phyloP scores from a whole-genome alignment of 129 eudicot genomes.

The Mikania micrantha region DNA sequence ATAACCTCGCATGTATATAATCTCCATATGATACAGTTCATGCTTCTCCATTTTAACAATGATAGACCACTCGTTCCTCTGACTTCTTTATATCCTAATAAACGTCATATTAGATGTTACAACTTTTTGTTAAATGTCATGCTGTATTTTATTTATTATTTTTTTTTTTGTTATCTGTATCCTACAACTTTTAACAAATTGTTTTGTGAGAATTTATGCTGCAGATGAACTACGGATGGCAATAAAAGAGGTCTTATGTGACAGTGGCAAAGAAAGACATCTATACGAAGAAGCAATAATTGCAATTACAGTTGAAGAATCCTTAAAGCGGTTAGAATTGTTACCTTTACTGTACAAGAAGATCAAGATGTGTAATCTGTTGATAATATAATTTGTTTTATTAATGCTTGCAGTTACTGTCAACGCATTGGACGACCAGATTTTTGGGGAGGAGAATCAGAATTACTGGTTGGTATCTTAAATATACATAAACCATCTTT shows the following conservation, averaged over 20 bases:
- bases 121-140: neutral
- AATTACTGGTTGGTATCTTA: constrained; percentile 66
- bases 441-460: constrained; percentile 99
- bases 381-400: neutral
- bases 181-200: neutral
- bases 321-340: constrained; percentile 65
- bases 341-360: neutral
- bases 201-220: constrained; percentile 5
- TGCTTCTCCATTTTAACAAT: constrained; percentile 1
- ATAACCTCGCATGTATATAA: neutral
- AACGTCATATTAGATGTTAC: neutral
- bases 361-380: neutral
- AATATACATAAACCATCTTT: neutral
- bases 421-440: constrained; percentile 84
- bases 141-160: neutral
- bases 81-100: neutral
- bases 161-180: neutral
- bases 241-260: constrained; percentile 91
- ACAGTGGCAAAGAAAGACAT: constrained; percentile 45
- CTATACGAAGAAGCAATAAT: constrained; percentile 73
- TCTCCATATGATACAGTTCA: neutral
- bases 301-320: constrained; percentile 88
- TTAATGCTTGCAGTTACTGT: constrained; percentile 57
- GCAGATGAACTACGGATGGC: constrained; percentile 85
- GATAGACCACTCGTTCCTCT: neutral